Evolutionary conservation across 805 yeast species (phyloP).

Genomic region (Saturnispora gosingensis): DNA sequence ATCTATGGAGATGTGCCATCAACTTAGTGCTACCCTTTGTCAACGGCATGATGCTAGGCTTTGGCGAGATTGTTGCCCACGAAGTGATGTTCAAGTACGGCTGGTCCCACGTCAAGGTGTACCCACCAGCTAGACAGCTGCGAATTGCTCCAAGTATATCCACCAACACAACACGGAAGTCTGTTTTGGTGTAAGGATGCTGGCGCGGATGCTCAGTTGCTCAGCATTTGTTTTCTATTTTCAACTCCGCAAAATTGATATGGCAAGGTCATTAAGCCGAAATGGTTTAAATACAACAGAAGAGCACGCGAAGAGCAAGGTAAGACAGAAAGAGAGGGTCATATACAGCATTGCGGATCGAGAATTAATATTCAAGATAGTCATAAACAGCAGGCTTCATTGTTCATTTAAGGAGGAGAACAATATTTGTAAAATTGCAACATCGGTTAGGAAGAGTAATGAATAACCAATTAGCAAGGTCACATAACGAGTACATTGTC

Average conservation of each 20-base stretch:
- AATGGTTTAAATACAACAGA: not conserved
- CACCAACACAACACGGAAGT: not conserved
- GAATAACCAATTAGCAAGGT: not conserved
- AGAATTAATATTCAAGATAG: no score
- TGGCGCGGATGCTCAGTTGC: conserved; percentile 1
- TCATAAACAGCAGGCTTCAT: no score
- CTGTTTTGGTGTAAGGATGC: not conserved
- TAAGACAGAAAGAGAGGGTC: not conserved
- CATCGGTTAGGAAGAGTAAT: not conserved
- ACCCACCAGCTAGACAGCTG: conserved; percentile 3
- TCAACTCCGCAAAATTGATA: not conserved
- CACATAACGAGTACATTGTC: conserved; percentile 9
- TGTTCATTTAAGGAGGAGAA: no score
- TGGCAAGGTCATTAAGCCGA: conserved; percentile 6
- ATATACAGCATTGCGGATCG: no score
- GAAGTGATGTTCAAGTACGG: conserved; percentile 77
- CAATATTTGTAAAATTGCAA: not conserved
- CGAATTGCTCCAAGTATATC: not conserved
- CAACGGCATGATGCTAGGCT: conserved; percentile 92
- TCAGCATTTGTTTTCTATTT: not conserved
- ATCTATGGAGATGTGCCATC: conserved; percentile 47
- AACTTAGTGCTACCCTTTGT: conserved; percentile 79
- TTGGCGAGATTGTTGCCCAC: conserved; percentile 91
- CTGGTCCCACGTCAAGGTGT: conserved; percentile 63
- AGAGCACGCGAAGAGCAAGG: not conserved